Conservation (phyloP, 2,329 filamentous ascomycete genomes). For the Aspergillus viridinutans region DNA sequence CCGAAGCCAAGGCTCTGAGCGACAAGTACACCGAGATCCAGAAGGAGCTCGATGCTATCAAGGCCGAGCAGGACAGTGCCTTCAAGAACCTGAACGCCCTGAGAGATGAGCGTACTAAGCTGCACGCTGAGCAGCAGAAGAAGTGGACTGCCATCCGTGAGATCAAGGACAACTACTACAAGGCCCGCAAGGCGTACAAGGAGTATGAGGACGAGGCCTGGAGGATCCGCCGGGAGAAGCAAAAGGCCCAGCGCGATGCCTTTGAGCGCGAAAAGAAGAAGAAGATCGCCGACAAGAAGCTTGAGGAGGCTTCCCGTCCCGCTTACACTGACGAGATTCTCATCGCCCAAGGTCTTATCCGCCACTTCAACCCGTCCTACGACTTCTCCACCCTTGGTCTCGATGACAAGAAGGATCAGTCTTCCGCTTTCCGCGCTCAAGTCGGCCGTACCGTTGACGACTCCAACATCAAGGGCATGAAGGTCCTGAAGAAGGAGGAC, state of each 20-base stretch:
- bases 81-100: slow-evolving; percentile 84
- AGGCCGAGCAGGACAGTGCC: slow-evolving; percentile 83
- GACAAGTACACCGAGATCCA: slow-evolving; percentile 83
- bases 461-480: slow-evolving; percentile 77
- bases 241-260: slow-evolving; percentile 69
- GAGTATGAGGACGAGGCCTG: slow-evolving; percentile 80
- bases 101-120: slow-evolving; percentile 78
- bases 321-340: slow-evolving; percentile 93
- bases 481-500: slow-evolving; percentile 79
- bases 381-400: slow-evolving; percentile 60
- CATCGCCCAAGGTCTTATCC: slow-evolving; percentile 78
- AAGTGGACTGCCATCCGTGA: slow-evolving; percentile 79
- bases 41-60: slow-evolving; percentile 82
- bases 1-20: slow-evolving; percentile 80
- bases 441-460: slow-evolving; percentile 80
- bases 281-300: slow-evolving; percentile 52
- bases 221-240: slow-evolving; percentile 70
- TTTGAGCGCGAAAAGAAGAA: slow-evolving; percentile 47
- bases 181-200: slow-evolving; percentile 73
- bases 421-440: slow-evolving; percentile 72
- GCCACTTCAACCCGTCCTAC: slow-evolving; percentile 84
- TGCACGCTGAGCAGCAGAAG: slow-evolving; percentile 79
- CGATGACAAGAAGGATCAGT: slow-evolving; percentile 41
- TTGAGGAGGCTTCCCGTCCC: slow-evolving; percentile 58
- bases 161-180: slow-evolving; percentile 85